Percentiles rank a stretch among this genome's conserved stretches.
Conservation (phyloP, 2,329 filamentous ascomycete species). For the Cercospora brassicicola region DNA sequence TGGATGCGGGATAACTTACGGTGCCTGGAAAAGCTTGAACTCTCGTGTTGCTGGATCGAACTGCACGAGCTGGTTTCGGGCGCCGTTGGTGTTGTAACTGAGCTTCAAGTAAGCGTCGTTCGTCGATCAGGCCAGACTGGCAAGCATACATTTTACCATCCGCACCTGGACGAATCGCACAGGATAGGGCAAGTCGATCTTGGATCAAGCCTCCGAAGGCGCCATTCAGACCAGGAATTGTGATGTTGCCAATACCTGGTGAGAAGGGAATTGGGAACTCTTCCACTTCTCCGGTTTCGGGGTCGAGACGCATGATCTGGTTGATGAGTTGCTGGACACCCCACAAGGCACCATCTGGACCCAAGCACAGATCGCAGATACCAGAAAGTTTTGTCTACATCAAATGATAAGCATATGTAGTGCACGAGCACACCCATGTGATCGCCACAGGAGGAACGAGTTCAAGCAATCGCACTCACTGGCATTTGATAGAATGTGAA, state of each 20-base stretch:
- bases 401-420: not conserved
- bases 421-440: not conserved
- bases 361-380: constrained; percentile 16
- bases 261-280: constrained; percentile 20
- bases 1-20: not conserved
- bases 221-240: constrained; percentile 16
- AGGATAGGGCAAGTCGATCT: constrained; percentile 16
- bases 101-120: not conserved
- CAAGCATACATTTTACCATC: constrained; percentile 15
- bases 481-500: constrained; percentile 14
- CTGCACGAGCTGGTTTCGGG: constrained; percentile 20
- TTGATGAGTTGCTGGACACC: constrained; percentile 15
- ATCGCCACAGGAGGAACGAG: not conserved
- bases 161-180: constrained; percentile 17
- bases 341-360: constrained; percentile 19
- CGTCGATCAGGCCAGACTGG: not conserved
- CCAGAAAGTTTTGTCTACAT: constrained; percentile 11
- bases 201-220: constrained; percentile 14
- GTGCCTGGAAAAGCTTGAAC: constrained; percentile 20
- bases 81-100: constrained; percentile 17
- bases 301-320: constrained; percentile 12
- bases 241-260: constrained; percentile 14
- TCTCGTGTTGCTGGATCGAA: constrained; percentile 16
- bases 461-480: not conserved
- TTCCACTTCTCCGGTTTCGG: constrained; percentile 13